These are phyloP conservation scores for Neoboletus magnificus DNA, from an alignment of 768 basidiomycete species.

Conservation along the genomic window DNA sequence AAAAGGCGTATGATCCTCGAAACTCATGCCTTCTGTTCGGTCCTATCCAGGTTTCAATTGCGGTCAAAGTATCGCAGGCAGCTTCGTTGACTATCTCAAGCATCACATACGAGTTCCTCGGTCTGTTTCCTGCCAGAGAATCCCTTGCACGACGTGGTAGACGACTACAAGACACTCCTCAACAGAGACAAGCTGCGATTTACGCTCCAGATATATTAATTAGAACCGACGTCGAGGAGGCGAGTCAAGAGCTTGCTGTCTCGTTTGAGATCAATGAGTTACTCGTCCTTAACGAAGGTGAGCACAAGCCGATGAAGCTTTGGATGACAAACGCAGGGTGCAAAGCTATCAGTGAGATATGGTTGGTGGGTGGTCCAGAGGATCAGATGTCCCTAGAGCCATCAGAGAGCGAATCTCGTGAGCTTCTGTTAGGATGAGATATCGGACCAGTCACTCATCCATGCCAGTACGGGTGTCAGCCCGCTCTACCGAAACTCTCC, in stretches of 20 bases:
- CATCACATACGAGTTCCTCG: slow-evolving; percentile 67
- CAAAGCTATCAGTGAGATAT: slow-evolving; percentile 60
- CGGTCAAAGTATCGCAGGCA: slow-evolving; percentile 51
- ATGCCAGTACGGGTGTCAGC: slow-evolving; percentile 11
- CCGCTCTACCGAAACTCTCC: slow-evolving; percentile 37
- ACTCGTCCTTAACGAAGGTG: slow-evolving; percentile 63
- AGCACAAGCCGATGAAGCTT: slow-evolving; percentile 52
- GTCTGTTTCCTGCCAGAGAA: slow-evolving; percentile 66
- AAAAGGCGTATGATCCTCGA: not conserved
- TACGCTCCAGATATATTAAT: slow-evolving; percentile 71
- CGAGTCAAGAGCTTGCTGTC: slow-evolving; percentile 60
- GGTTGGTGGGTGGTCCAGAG: slow-evolving; percentile 58
- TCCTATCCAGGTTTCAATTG: slow-evolving; percentile 53
- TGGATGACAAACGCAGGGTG: slow-evolving; percentile 67
- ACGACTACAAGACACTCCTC: slow-evolving; percentile 69
- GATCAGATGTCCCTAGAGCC: slow-evolving; percentile 59
- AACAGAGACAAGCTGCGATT: slow-evolving; percentile 62
- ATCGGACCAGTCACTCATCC: slow-evolving; percentile 2
- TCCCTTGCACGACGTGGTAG: slow-evolving; percentile 67
- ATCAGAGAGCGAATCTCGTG: slow-evolving; percentile 22
- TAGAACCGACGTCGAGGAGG: slow-evolving; percentile 58
- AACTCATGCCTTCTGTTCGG: not conserved
- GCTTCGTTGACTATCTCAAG: slow-evolving; percentile 55
- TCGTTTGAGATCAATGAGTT: slow-evolving; percentile 53
- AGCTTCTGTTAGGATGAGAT: slow-evolving; percentile 2